These are phyloP conservation scores for Termitomyces titanicus DNA, from an alignment of 768 basidiomycete genomes.

Conservation along the genomic window DNA sequence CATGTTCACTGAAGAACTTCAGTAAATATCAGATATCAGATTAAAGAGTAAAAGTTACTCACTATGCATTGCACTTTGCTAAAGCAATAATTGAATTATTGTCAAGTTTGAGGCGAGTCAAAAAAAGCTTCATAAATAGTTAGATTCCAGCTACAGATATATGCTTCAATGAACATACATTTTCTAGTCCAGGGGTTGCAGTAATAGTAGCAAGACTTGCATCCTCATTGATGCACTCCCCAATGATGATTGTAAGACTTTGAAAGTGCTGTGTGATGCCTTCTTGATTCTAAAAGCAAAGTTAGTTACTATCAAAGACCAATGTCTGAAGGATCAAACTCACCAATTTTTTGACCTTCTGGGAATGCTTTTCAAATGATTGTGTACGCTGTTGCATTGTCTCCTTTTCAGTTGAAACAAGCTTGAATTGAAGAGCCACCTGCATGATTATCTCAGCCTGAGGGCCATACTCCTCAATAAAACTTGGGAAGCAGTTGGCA, in stretches of 20 bases:
- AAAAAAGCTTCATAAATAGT: not conserved
- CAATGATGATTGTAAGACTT: not conserved
- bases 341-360: not conserved
- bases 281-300: not conserved
- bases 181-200: not conserved
- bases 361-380: not conserved
- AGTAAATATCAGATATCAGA: not conserved
- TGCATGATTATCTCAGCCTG: not conserved
- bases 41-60: not conserved
- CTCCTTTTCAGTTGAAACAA: not conserved
- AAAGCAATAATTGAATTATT: not conserved
- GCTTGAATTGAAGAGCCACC: not conserved
- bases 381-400: not conserved
- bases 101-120: not conserved
- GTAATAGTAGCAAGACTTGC: not conserved
- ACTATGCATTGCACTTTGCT: not conserved
- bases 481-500: not conserved
- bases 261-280: not conserved
- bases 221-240: not conserved
- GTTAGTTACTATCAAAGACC: not conserved
- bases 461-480: not conserved
- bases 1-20: not conserved
- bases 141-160: not conserved
- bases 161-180: not conserved
- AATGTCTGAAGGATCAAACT: not conserved